Evolutionary conservation across 805 yeast species (phyloP), one percentile per base, ranked within the genome.

Genomic region (Candida succiphila): DNA sequence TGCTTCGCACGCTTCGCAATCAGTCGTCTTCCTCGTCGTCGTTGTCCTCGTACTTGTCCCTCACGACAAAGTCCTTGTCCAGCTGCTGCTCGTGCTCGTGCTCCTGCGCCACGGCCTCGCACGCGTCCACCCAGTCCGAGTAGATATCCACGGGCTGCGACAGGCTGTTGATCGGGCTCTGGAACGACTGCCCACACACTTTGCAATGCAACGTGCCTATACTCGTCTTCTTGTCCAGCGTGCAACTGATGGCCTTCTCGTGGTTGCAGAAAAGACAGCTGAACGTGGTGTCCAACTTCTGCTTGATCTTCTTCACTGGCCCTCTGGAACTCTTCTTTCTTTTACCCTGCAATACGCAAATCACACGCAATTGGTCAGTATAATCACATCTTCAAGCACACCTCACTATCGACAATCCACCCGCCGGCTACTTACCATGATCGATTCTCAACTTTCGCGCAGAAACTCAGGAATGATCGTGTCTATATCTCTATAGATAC

Each of bases 61-160:
- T 56, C 39, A 65, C 63, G 16, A 63, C 70, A 30, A 38, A 38
- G 20, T 32, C 23, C 14, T 26, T 36, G n/a, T 37, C 42, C 17
- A 40, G 20, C 6, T 29, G 34, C 7, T 40, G 46, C 30, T 47
- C 53, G n/a, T n/a, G n/a, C n/a, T n/a, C n/a, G n/a, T n/a, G n/a
- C 61, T 79, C 85, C 43, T 81, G 84, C 0, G 89, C 92, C 33
- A 83, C 80, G 23, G 83, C 86, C 48, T 82, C 94, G 59, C 89
- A 83, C 1, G 97, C 97, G 63, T 89, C 98, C 34, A 86, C 86
- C 98, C 98, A 89, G 55, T 89, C 97, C 31, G 94, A 80, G 53
- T 89, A 89, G 13, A 89, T 82, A 59, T 89, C 98, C 27, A 89
- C 87, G 0, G 98, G 95, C 37, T 84, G 95, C 13, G 86, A 75